Percentiles rank a stretch among this genome's conserved stretches.
Evolutionary conservation across 2,329 filamentous ascomycete genomes (phyloP).

Genomic region (Chaetomium sp.): DNA sequence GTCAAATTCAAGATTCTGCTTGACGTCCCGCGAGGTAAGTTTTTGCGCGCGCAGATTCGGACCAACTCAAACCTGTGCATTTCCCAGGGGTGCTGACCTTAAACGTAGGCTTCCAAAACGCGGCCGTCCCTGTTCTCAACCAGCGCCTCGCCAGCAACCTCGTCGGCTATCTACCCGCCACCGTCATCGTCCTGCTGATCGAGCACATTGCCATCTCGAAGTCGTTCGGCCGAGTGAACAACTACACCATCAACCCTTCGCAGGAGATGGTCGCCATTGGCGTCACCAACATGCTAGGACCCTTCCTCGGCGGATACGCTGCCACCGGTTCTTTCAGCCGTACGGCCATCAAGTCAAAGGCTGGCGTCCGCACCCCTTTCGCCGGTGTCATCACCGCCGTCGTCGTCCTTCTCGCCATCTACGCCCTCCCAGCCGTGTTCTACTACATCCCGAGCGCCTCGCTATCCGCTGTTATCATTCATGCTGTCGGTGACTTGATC

Average conservation of each 20-base stretch:
- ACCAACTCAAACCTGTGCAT: not conserved
- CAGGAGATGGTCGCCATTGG: conserved; percentile 95
- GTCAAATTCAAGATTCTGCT: conserved; percentile 70
- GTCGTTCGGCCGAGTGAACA: conserved; percentile 91
- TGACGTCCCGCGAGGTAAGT: conserved; percentile 65
- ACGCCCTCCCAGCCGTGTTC: conserved; percentile 81
- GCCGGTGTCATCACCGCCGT: conserved; percentile 82
- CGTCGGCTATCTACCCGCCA: conserved; percentile 66
- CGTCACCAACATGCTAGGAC: conserved; percentile 79
- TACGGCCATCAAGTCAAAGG: conserved; percentile 95
- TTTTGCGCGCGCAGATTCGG: too few relatives aligned
- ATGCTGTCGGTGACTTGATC: conserved; percentile 88
- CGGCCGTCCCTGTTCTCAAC: conserved; percentile 65
- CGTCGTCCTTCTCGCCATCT: conserved; percentile 83
- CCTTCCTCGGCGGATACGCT: conserved; percentile 87
- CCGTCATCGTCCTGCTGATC: conserved; percentile 89
- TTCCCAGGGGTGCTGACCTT: not conserved
- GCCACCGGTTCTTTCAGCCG: conserved; percentile 93
- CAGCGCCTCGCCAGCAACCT: conserved; percentile 61
- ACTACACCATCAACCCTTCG: conserved; percentile 91
- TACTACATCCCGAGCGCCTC: conserved; percentile 83
- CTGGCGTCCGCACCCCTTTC: conserved; percentile 85
- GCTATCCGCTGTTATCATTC: conserved; percentile 85
- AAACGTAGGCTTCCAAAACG: conserved; percentile 38
- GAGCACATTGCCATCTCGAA: conserved; percentile 98